phyloP scores from a whole-genome alignment of 2,329 filamentous ascomycete species.

The Sporothrix pseudoabietina region DNA sequence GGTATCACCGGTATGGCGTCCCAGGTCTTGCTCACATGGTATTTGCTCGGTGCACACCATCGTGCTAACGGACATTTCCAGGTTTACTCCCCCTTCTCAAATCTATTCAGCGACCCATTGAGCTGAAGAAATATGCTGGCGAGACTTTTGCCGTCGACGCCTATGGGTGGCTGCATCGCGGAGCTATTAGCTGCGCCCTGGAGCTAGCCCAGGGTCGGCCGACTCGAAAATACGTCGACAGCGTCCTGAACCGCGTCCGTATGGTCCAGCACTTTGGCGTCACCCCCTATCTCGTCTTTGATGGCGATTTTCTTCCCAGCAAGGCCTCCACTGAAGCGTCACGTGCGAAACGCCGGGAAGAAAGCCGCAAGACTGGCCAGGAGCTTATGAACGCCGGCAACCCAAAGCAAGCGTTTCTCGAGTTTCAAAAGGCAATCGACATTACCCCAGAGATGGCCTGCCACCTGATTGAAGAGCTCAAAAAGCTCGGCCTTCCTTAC shows the following conservation, averaged over 20 bases:
- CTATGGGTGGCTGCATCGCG: conserved; percentile 97
- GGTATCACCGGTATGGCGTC: conserved; percentile 35
- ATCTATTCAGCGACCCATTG: conserved; percentile 88
- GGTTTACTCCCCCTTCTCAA: conserved; percentile 90
- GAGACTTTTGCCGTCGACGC: conserved; percentile 93
- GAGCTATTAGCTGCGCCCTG: conserved; percentile 84
- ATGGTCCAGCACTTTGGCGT: conserved; percentile 95
- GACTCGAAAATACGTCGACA: conserved; percentile 87
- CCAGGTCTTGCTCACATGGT: background rate
- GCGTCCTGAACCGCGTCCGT: conserved; percentile 82
- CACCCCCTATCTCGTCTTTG: conserved; percentile 93
- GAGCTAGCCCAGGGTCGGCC: conserved; percentile 88
- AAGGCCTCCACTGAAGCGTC: conserved; percentile 85
- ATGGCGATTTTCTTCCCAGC: conserved; percentile 92
- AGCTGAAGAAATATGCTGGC: conserved; percentile 82
- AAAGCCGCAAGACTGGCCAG: conserved; percentile 73
- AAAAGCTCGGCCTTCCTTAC: conserved; percentile 76
- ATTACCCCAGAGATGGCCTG: conserved; percentile 96
- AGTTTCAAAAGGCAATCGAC: conserved; percentile 94
- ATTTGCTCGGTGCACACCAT: background rate
- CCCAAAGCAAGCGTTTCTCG: conserved; percentile 73
- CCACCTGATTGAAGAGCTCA: conserved; percentile 87
- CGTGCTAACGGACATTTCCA: conserved; percentile 40
- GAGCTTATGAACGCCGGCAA: conserved; percentile 83
- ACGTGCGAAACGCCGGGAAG: conserved; percentile 72